Conservation (phyloP, 768 basidiomycete species). For the Naganishia vishniacii region DNA sequence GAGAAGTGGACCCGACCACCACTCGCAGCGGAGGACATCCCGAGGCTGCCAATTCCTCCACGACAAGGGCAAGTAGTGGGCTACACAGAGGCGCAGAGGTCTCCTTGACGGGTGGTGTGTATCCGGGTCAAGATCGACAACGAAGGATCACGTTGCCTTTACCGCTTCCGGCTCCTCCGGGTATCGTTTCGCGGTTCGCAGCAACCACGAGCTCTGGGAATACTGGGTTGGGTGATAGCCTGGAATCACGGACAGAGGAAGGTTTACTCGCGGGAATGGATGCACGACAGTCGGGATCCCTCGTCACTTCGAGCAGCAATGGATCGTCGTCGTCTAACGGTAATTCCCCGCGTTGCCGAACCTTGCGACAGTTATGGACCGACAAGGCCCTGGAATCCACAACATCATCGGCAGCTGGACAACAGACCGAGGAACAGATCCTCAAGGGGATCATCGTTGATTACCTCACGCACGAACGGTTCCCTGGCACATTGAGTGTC, state of each 20-base stretch:
- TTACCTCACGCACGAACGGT: constrained; percentile 19
- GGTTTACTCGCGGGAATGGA: too few species aligned
- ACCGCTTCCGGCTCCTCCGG: neutral
- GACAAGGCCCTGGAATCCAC: too few species aligned
- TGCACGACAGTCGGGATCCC: too few species aligned
- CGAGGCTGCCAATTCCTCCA: neutral
- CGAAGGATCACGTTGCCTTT: neutral
- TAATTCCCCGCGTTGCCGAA: neutral
- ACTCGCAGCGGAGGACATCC: neutral
- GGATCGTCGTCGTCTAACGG: too few species aligned
- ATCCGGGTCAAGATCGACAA: neutral
- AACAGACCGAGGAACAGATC: constrained; percentile 10
- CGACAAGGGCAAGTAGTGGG: too few species aligned
- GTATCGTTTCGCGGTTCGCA: too few species aligned
- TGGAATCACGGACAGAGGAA: neutral
- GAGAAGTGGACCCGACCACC: neutral
- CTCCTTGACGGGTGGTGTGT: too few species aligned
- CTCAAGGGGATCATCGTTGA: constrained; percentile 8
- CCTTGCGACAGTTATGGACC: constrained; percentile 3
- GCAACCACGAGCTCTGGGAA: too few species aligned
- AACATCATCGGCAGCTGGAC: neutral
- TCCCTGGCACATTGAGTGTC: constrained; percentile 6
- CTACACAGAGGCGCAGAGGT: too few species aligned
- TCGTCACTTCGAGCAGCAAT: too few species aligned
- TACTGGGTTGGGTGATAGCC: neutral